Base-by-base conservation (phyloP, 1,284 basidiomycete genomes). In the Thecaphora frezii region DNA sequence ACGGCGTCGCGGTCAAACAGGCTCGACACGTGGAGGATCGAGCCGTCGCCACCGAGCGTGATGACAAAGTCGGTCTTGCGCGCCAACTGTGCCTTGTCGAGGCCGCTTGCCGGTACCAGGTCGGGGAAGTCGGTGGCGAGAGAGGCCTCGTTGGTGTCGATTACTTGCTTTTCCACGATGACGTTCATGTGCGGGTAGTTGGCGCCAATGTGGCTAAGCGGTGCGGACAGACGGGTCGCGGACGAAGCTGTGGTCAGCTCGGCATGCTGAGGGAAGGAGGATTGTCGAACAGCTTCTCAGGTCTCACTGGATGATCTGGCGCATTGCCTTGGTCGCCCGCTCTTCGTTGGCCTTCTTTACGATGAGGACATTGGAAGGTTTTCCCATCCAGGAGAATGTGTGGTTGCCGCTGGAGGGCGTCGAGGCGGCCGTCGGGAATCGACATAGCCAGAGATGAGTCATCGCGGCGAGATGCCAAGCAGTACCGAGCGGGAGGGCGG, bases 11-110 rank as follows among this genome's bases (percentile, higher is more conserved):
- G 83, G 69, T 88, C 89, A 79, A 97, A 97, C 7, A 97, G 82
- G 23, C 91, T 91, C 5, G 93, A 93, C 0, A 92, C 91, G 76
- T 96, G 93, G 3, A 97, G 84, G 46, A 97, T 93, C 2, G 94
- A 97, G 2, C 93, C 93, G 76, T 97, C 93, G 23, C 93, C 93
- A 46, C 93, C 93, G 1, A 97, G 81, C 0, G 93, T 96, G 28
- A 97, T 86, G 16, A 96, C 88, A 9, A 97, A 83, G 77, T 94
- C 90, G 5, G 63, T 69, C 68, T 77, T 77, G 26, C 49, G 42
- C 7, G 59, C 58, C 21, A 78, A 46, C 12, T 55, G 3, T 2
- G n/a, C 7, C 37, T 66, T 59, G 14, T 73, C 58, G 3, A 16
- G 25, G 0, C 46, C 24, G 23, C 51, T 44, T 2, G 64, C 59